Evolutionary conservation across 345 rosid species (phyloP), one percentile per base, ranked within the genome.

Genomic region (Schrenkiella parvula): DNA sequence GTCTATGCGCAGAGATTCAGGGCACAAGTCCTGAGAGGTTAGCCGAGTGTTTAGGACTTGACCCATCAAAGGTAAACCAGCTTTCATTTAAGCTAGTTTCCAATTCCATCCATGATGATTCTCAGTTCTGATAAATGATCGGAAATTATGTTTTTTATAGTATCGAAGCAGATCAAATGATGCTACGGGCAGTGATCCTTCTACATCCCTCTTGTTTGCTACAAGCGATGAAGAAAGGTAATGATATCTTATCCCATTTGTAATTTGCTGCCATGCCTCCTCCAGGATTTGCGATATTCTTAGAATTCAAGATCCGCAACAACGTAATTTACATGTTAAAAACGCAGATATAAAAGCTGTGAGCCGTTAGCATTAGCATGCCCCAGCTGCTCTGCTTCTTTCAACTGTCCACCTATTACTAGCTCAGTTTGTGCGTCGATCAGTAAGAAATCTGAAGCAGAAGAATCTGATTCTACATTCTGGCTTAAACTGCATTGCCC

Each of bases 1-100:
- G 99, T 44, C 68, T 95, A 19, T 91, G 99, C 65, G 96, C 96
- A 71, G 88, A 95, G 79, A 89, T 95, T 62, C 96, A 95, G 80
- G 99, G 97, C 54, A 95, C 98, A 54, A 89, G 93, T 78, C 96
- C 96, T 32, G 99, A 77, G 79, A 91, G 91, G 34, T 73, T 95
- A 82, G 99, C 99, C 71, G 88, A 89, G 79, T 95, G 99, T 80
- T 74, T 95, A 81, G 99, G 99, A 75, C 93, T 91, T 53, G 99
- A 95, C 78, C 84, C 98, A 70, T 88, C 98, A 42, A 91, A 86
- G 98, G 99, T 95, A 83, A 80, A 72, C 56, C 41, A 42, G 44
- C 52, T 42, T 53, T 52, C 58, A 68, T 59, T 51, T 17, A 3
- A 54, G 62, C 63, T 8, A 14, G 29, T 48, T 71, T 51, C 21